phyloP scores from a whole-genome alignment of 257 asterid species.

The Solanum sejunctum region DNA sequence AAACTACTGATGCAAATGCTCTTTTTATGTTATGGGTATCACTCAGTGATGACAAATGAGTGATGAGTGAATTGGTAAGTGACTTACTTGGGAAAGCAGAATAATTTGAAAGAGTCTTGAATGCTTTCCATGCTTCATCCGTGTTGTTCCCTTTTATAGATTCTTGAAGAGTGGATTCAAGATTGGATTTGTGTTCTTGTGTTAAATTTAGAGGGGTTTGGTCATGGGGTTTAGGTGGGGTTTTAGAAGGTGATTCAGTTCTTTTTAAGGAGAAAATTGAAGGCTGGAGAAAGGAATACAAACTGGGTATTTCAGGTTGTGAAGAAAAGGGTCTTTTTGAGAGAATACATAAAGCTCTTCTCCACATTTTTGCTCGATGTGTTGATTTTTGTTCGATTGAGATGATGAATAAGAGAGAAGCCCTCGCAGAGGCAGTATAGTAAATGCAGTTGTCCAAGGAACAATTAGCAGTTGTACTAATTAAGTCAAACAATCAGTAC shows the following conservation, averaged over 20 bases:
- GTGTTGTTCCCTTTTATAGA: slow-evolving; percentile 42
- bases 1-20: slow-evolving; percentile 69
- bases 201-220: slow-evolving; percentile 23
- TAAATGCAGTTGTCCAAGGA: neutral
- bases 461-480: too few species aligned
- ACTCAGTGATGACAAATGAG: slow-evolving; percentile 43
- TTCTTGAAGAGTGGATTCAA: slow-evolving; percentile 35
- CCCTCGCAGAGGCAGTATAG: neutral
- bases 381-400: neutral
- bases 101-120: slow-evolving; percentile 56
- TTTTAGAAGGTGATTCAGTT: slow-evolving; percentile 2
- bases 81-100: slow-evolving; percentile 63
- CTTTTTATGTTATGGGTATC: slow-evolving; percentile 73
- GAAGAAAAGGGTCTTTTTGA: slow-evolving; percentile 46
- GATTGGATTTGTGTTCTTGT: slow-evolving; percentile 32
- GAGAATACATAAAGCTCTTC: slow-evolving; percentile 18
- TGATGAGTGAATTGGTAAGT: slow-evolving; percentile 53
- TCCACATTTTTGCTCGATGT: slow-evolving; percentile 29
- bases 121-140: slow-evolving; percentile 95
- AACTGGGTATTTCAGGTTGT: slow-evolving; percentile 44
- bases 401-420: neutral
- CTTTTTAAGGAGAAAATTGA: slow-evolving; percentile 47
- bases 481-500: too few species aligned
- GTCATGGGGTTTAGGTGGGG: slow-evolving; percentile 12
- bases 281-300: slow-evolving; percentile 83